Conservation (phyloP, 108 stramenopile genomes). For the Hondaea fermentalgiana region DNA sequence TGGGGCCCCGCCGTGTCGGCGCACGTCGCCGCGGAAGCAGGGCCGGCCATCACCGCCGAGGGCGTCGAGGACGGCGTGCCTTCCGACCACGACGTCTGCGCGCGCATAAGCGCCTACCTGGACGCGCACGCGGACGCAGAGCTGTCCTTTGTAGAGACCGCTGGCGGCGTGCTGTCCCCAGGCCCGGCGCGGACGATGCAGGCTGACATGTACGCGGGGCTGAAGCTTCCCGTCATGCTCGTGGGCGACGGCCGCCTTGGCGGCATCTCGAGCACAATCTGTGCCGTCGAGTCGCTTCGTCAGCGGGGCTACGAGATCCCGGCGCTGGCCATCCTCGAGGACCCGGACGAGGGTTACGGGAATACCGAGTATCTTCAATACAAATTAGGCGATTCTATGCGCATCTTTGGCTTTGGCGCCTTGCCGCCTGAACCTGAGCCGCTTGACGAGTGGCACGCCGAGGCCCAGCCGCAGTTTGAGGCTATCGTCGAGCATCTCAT, state of each 20-base stretch:
- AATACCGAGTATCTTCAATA: neutral
- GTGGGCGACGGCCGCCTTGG: slow-evolving; percentile 85
- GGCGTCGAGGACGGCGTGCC: neutral
- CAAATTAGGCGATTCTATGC: neutral
- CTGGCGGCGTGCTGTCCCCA: slow-evolving; percentile 46
- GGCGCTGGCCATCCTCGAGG: slow-evolving; percentile 61
- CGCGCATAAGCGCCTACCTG: neutral
- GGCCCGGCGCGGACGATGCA: slow-evolving; percentile 65
- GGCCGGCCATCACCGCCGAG: neutral
- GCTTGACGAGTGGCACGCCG: neutral
- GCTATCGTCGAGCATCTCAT: neutral
- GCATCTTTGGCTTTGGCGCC: neutral
- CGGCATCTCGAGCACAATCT: slow-evolving; percentile 79
- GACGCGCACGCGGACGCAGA: neutral
- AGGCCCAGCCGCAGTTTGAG: neutral
- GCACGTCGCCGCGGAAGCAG: neutral
- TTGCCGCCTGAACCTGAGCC: slow-evolving; percentile 9
- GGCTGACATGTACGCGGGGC: slow-evolving; percentile 71
- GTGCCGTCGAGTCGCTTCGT: slow-evolving; percentile 70
- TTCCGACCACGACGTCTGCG: neutral
- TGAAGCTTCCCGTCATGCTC: slow-evolving; percentile 65
- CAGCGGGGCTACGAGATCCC: slow-evolving; percentile 70
- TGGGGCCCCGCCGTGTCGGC: neutral
- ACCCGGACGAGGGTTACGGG: neutral
- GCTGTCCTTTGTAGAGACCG: slow-evolving; percentile 38